Base-by-base conservation (phyloP, 257 asterid genomes). In the Solanum ossicruentum region DNA sequence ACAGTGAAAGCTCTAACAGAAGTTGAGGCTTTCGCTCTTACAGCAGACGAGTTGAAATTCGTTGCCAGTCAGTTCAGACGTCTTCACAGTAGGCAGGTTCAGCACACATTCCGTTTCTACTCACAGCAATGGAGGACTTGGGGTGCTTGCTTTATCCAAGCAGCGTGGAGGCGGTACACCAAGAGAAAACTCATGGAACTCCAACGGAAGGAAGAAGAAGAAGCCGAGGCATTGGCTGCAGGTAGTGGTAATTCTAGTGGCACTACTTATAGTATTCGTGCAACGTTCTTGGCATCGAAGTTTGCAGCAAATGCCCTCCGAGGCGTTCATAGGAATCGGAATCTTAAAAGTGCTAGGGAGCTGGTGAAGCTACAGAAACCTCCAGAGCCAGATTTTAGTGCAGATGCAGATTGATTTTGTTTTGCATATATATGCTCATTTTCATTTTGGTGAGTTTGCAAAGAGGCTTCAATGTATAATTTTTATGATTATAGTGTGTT, bases 71-170 rank as follows among this genome's bases (percentile, higher is more conserved):
- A 97, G 87, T 95, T 97, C 90, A 91, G 99, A 84, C 90, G 99
- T 85, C 98, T 97, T 52, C 99, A 97, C 95, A 95, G 98, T 84
- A 66, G 97, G 85, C 98, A 97, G 84, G 98, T 97, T n/a, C 99
- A 97, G 66, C 99, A 97, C 91, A 97, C 99, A 0, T 97, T 97
- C 91, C 97, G 99, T 2, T 97, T 97, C 90, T 97, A 97, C 91
- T 97, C 99, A 0, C 98, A 95, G 84, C 99, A 97, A 81, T 97
- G 99, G 99, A 89, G 98, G 77, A 97, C 99, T 1, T 97, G 99
- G 99, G 98, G 97, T 2, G 98, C 99, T 20, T 93, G 97, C 91
- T 96, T 95, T 49, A 93, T 96, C 69, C 99, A 97, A 88, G 98
- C 99, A 20, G 99, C 98, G 0, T 97, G 99, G 99, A 90, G 99